phyloP scores from a whole-genome alignment of 805 yeast species.

The Yarrowia deformans region DNA sequence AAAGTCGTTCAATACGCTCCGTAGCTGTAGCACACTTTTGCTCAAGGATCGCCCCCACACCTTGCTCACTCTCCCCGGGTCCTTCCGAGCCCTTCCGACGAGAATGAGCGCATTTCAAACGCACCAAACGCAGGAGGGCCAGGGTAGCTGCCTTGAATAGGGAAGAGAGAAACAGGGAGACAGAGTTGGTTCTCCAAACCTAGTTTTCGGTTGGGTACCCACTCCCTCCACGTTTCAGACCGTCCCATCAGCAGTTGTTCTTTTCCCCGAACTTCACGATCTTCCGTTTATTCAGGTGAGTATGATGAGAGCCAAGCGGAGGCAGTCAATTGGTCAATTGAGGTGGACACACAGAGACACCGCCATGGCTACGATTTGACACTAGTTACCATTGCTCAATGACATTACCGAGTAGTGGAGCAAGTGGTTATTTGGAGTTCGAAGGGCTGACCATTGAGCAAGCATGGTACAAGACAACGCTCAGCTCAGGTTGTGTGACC shows the following conservation, averaged over 20 bases:
- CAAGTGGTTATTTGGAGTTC: not conserved
- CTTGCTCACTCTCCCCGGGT: not conserved
- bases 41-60: not conserved
- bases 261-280: conserved; percentile 24
- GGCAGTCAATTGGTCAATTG: not conserved
- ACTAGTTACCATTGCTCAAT: not conserved
- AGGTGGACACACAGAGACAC: not conserved
- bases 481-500: no score
- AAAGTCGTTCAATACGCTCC: no score
- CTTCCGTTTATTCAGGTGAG: conserved; percentile 36
- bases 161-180: not conserved
- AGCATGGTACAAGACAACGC: no score
- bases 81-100: conserved; percentile 19
- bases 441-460: no score
- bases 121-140: conserved; percentile 18
- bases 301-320: not conserved
- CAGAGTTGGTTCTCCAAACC: no score
- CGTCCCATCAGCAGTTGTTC: not conserved
- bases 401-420: not conserved
- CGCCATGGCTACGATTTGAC: not conserved
- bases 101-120: conserved; percentile 18
- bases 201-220: no score
- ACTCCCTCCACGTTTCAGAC: conserved; percentile 12
- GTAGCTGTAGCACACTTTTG: no score
- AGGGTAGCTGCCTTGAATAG: conserved; percentile 1